Evolutionary conservation across 352 stramenopile genomes (phyloP).

Genomic region (Hyaloperonospora arabidopsidis): DNA sequence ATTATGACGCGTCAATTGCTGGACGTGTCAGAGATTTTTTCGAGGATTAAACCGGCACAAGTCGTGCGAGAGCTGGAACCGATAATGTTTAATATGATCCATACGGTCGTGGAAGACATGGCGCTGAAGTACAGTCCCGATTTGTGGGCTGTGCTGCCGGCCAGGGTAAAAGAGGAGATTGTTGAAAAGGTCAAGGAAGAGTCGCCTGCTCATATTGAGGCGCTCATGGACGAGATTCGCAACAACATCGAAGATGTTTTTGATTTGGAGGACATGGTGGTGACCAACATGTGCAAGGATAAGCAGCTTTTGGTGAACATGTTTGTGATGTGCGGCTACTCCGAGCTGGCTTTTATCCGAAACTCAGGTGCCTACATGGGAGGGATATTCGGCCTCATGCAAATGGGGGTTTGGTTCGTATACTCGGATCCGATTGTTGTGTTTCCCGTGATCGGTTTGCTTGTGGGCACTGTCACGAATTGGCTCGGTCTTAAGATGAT

Average conservation of each 20-base stretch:
- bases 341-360: constrained; percentile 88
- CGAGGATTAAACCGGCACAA: constrained; percentile 80
- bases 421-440: constrained; percentile 75
- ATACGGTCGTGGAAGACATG: constrained; percentile 84
- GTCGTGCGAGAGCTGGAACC: constrained; percentile 91
- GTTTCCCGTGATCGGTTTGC: constrained; percentile 88
- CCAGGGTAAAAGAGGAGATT: constrained; percentile 85
- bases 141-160: constrained; percentile 67
- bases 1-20: constrained; percentile 94
- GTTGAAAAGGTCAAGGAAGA: constrained; percentile 93
- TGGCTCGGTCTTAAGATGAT: constrained; percentile 93
- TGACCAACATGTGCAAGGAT: constrained; percentile 90
- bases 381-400: constrained; percentile 80
- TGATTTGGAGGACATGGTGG: constrained; percentile 93
- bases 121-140: constrained; percentile 85
- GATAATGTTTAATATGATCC: constrained; percentile 85
- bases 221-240: constrained; percentile 92
- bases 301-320: constrained; percentile 94
- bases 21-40: constrained; percentile 89
- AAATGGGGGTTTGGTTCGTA: constrained; percentile 87
- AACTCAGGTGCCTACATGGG: constrained; percentile 88
- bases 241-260: constrained; percentile 94
- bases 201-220: constrained; percentile 83
- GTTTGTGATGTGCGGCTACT: constrained; percentile 89
- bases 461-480: constrained; percentile 96